Evolutionary conservation across 345 rosid species (phyloP).

Genomic region (Toxicodendron radicans): DNA sequence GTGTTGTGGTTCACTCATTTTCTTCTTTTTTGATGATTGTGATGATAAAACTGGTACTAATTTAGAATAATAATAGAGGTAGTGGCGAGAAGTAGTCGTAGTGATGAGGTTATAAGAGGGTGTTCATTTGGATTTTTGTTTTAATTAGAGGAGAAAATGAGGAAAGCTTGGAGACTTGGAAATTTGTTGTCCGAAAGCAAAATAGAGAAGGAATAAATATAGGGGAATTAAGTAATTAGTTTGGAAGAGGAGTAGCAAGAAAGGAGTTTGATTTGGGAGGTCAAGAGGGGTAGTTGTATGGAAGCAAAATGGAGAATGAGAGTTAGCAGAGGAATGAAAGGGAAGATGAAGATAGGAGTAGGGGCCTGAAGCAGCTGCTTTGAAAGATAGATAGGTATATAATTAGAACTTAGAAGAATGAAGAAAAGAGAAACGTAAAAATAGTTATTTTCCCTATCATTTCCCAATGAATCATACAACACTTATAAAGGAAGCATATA

Average conservation of each 20-base stretch:
- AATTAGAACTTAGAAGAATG: not conserved
- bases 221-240: too few species aligned
- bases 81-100: not conserved
- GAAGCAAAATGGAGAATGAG: not conserved
- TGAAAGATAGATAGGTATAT: not conserved
- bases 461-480: constrained; percentile 32
- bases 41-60: not conserved
- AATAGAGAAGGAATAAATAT: not conserved
- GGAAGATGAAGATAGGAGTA: not conserved
- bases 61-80: not conserved
- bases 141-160: not conserved
- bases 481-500: constrained; percentile 28
- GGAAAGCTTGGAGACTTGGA: not conserved
- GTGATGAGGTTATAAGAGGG: not conserved
- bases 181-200: constrained; percentile 11
- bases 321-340: not conserved
- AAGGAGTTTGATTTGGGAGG: not conserved
- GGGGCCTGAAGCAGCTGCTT: not conserved
- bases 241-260: not conserved
- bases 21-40: not conserved
- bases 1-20: constrained; percentile 31
- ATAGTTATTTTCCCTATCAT: constrained; percentile 13
- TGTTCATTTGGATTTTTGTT: not conserved
- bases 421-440: too few species aligned
- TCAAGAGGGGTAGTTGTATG: not conserved